Evolutionary conservation across 352 stramenopile species (phyloP).

Genomic region (Phytopythium vexans): DNA sequence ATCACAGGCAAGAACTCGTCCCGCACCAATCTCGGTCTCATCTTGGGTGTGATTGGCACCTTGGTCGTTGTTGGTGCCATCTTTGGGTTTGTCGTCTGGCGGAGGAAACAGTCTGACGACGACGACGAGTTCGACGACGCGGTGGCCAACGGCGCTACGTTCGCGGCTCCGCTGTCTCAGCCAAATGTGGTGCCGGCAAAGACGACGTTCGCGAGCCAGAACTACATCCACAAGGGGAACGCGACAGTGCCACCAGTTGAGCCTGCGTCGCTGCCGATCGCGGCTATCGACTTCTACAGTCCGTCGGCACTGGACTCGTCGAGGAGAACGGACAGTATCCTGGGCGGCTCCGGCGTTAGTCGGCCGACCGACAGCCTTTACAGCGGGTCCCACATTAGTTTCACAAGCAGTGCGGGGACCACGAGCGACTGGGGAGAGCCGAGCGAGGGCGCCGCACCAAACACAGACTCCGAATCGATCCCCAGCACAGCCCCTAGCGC

Average conservation of each 20-base stretch:
- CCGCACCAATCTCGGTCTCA: conserved; percentile 36
- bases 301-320: conserved; percentile 40
- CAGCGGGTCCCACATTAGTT: conserved; percentile 1
- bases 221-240: conserved; percentile 9
- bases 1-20: conserved; percentile 18
- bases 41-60: conserved; percentile 44
- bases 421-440: conserved; percentile 2
- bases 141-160: neutral
- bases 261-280: conserved; percentile 1
- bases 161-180: conserved; percentile 11
- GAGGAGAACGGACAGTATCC: conserved; percentile 37
- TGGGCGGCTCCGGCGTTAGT: conserved; percentile 19
- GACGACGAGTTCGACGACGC: conserved; percentile 34
- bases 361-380: neutral
- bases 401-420: neutral
- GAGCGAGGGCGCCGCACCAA: neutral
- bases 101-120: conserved; percentile 44
- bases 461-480: too few species aligned
- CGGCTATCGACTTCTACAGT: conserved; percentile 36
- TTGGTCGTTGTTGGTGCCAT: conserved; percentile 47
- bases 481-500: too few species aligned
- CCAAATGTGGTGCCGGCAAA: conserved; percentile 13
- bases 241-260: conserved; percentile 7
- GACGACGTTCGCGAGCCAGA: conserved; percentile 8
- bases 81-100: conserved; percentile 59